These are phyloP conservation scores for Colletotrichum sp. DNA, from an alignment of 2,329 filamentous ascomycete genomes.

Conservation along the genomic window DNA sequence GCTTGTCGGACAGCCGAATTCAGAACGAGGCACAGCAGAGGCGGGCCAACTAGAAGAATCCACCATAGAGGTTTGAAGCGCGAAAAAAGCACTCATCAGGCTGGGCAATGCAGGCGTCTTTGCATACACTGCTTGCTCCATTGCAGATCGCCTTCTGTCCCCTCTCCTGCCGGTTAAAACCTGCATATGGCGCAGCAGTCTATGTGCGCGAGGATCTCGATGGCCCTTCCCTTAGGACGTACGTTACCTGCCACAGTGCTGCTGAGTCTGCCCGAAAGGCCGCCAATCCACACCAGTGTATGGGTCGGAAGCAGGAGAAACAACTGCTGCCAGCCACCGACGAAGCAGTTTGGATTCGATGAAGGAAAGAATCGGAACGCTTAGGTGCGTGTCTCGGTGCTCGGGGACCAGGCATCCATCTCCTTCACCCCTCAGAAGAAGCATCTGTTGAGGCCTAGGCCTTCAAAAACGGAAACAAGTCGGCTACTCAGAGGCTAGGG, in stretches of 20 bases:
- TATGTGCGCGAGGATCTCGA: neutral
- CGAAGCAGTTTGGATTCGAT: neutral
- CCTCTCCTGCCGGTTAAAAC: neutral
- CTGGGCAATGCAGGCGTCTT: neutral
- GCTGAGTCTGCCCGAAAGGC: neutral
- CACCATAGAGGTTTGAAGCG: neutral
- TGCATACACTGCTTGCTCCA: neutral
- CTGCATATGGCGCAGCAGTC: neutral
- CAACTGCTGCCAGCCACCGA: neutral
- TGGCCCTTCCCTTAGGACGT: neutral
- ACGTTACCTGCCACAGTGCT: neutral
- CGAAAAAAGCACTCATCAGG: neutral
- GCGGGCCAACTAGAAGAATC: neutral
- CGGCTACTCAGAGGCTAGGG: neutral
- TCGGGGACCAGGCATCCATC: neutral
- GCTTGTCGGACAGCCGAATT: neutral
- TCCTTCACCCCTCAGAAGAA: neutral
- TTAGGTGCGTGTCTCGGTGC: neutral
- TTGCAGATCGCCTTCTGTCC: constrained; percentile 7
- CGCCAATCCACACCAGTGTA: neutral
- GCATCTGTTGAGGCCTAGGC: neutral
- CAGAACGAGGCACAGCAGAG: neutral
- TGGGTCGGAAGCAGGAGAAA: neutral
- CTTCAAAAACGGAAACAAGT: neutral
- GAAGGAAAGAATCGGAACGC: neutral